These are phyloP conservation scores for Wickerhamiella sorbophila DNA, from an alignment of 805 yeast species.

Conservation along the genomic window DNA sequence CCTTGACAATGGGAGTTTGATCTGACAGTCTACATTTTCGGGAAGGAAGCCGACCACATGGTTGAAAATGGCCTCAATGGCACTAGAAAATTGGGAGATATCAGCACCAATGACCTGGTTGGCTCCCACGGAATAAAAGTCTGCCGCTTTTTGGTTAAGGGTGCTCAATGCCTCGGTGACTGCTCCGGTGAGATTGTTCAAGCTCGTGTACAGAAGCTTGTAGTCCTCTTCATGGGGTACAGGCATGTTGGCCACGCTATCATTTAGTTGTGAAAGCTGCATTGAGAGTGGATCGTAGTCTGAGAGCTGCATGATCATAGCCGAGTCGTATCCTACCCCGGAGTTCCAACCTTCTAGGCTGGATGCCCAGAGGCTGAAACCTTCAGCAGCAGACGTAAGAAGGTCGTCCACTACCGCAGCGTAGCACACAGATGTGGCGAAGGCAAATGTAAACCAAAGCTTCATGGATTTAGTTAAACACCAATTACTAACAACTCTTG, in stretches of 20 bases:
- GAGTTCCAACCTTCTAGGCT: background rate
- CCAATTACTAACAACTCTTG: too few relatives aligned
- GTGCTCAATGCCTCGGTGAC: background rate
- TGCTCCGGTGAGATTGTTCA: background rate
- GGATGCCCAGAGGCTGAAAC: background rate
- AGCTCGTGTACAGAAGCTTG: background rate
- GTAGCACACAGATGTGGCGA: too few relatives aligned
- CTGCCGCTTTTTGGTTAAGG: background rate
- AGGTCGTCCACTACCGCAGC: background rate
- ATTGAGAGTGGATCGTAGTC: background rate
- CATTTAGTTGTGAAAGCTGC: background rate
- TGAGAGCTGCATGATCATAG: background rate
- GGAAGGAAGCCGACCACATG: background rate
- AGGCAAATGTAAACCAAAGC: too few relatives aligned
- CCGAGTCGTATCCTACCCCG: background rate
- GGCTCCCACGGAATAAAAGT: background rate
- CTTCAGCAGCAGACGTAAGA: background rate
- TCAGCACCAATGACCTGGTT: background rate
- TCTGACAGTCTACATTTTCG: background rate
- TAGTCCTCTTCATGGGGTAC: background rate
- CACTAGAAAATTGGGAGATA: background rate
- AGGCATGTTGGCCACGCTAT: background rate
- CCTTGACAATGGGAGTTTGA: background rate
- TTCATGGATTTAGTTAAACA: too few relatives aligned
- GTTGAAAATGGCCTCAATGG: background rate